Evolutionary conservation across 1,284 basidiomycete genomes (phyloP).

Genomic region (Phellinidium pouzarii): DNA sequence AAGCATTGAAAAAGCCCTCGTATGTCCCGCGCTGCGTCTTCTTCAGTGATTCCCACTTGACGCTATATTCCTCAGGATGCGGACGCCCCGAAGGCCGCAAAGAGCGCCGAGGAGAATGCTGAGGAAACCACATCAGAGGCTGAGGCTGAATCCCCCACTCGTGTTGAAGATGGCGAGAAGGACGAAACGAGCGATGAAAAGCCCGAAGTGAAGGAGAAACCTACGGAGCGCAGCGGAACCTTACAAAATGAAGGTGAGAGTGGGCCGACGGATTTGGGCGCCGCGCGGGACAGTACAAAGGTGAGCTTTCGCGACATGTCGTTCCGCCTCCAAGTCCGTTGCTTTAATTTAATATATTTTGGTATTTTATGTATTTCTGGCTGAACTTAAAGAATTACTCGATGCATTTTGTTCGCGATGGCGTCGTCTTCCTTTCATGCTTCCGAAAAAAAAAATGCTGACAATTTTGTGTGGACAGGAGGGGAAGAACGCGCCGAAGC

Average conservation of each 20-base stretch:
- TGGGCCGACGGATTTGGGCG: conserved; percentile 16
- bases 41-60: neutral
- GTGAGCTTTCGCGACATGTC: neutral
- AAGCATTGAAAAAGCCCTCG: conserved; percentile 7
- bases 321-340: neutral
- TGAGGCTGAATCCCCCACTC: neutral
- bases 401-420: too few species aligned
- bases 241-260: conserved; percentile 8
- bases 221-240: conserved; percentile 11
- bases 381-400: too few species aligned
- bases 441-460: neutral
- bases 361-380: too few species aligned
- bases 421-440: neutral
- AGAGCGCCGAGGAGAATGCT: conserved; percentile 12
- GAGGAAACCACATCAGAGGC: neutral
- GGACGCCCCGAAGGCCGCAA: conserved; percentile 17
- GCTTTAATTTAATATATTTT: too few species aligned
- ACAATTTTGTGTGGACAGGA: neutral
- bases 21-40: neutral
- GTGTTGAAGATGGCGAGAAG: conserved; percentile 5
- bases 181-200: conserved; percentile 8
- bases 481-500: conserved; percentile 8
- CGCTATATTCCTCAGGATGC: conserved; percentile 10
- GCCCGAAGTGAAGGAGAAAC: conserved; percentile 6
- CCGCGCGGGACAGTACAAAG: conserved; percentile 13